A percentile compares a stretch with the other conserved stretches of the same genome.
Evolutionary conservation across 345 rosid species (phyloP).

Genomic region (Mangifera indica): DNA sequence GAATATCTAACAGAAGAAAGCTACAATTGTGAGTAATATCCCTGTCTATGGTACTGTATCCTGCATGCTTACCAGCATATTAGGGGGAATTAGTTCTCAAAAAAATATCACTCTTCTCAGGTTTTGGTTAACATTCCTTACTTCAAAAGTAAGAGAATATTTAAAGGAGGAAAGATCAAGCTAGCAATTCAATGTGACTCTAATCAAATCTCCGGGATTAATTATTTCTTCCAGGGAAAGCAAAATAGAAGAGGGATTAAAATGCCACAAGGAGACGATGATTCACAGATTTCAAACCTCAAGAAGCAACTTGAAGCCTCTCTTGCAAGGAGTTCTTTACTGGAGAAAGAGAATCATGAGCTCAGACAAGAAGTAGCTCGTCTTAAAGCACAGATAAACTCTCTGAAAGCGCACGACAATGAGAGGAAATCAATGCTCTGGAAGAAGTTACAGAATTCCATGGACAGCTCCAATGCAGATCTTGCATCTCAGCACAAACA

Average conservation of each 20-base stretch:
- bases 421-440: conserved; percentile 84
- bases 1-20: background rate
- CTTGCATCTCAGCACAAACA: conserved; percentile 40
- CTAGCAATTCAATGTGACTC: conserved; percentile 17
- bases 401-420: conserved; percentile 76
- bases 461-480: conserved; percentile 36
- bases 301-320: conserved; percentile 70
- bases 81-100: conserved; percentile 28
- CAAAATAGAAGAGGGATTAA: conserved; percentile 20
- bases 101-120: conserved; percentile 14
- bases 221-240: conserved; percentile 16
- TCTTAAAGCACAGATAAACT: conserved; percentile 62
- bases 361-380: conserved; percentile 65
- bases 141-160: conserved; percentile 37
- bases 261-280: conserved; percentile 52
- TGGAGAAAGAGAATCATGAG: conserved; percentile 80
- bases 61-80: conserved; percentile 12
- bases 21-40: conserved; percentile 23
- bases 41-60: conserved; percentile 1
- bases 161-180: conserved; percentile 22
- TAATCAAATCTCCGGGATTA: background rate
- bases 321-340: conserved; percentile 41
- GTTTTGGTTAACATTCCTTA: conserved; percentile 35
- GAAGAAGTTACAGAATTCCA: conserved; percentile 81
- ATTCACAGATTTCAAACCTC: conserved; percentile 48